Base-by-base conservation (phyloP, 2,329 filamentous ascomycete species). In the Meredithiella fracta region DNA sequence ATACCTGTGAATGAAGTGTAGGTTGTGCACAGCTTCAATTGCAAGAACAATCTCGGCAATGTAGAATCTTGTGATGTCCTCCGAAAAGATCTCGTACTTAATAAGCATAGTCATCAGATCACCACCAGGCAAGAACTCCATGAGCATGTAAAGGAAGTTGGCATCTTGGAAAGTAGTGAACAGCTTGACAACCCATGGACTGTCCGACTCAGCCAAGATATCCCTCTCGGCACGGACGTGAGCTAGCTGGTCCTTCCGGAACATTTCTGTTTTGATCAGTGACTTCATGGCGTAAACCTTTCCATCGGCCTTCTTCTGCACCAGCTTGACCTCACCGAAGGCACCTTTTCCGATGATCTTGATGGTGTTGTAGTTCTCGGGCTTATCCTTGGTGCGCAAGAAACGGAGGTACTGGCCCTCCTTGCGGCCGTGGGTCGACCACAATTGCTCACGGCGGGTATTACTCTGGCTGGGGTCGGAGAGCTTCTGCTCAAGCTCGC, bases 31-130 rank as follows among this genome's bases (percentile, higher is more conserved):
- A 14, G 92, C 92, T 67, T 98, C 92, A 62, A 98, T 97, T n/a
- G 92, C 92, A 66, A 97, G 78, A 23, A 95, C 87, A 64, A 97
- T 91, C 69, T 98, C 91, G 23, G 92, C 92, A 80, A 98, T 98
- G 71, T 98, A 98, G 71, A 98, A 98, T 17, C 92, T 82, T 29
- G 92, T 98, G 62, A 98, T 97, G 63, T 98, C 92, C 68, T 97
- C 91, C 0, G 89, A 94, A 69, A 98, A 98, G 68, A 98, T 96
- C 68, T 98, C 92, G 66, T 98, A 98, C 76, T 97, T 98, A 74
- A 98, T 98, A 63, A 98, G 76, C 92, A 98, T 98, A 2, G 92
- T 98, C 92, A 98, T 98, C 68, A 98, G 70, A 72, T 98, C 92
- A 69, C 92, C 92, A 69, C 92, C 92, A 6, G 92, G 92, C 68